A percentile compares a stretch with the other conserved stretches of the same genome.
These are phyloP conservation scores for Hanseniaspora singularis DNA, from an alignment of 805 yeast species.

Conservation along the genomic window DNA sequence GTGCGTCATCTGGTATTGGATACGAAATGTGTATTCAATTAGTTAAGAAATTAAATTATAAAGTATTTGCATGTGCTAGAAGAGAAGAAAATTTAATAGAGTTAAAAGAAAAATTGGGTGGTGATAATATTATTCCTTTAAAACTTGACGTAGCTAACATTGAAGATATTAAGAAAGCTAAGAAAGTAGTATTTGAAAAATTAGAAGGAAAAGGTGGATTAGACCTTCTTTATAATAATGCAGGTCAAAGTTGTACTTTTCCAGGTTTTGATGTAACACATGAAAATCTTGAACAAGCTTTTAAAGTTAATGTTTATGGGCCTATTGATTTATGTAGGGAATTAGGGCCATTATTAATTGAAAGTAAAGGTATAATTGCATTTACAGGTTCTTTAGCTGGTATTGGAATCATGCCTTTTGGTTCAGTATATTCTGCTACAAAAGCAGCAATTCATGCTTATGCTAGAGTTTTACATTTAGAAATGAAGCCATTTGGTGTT, in stretches of 20 bases:
- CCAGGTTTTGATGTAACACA: constrained; percentile 59
- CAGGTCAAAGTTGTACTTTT: constrained; percentile 62
- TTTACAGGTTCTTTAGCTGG: constrained; percentile 70
- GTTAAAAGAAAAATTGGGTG: constrained; percentile 26
- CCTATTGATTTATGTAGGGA: constrained; percentile 54
- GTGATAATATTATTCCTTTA: constrained; percentile 31
- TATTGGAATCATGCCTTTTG: constrained; percentile 55
- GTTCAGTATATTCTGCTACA: constrained; percentile 50
- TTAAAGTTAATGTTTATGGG: constrained; percentile 58
- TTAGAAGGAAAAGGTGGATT: constrained; percentile 38
- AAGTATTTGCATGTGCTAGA: constrained; percentile 66
- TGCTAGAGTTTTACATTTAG: constrained; percentile 50
- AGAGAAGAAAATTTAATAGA: constrained; percentile 44
- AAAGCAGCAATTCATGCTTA: constrained; percentile 71
- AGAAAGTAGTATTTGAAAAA: constrained; percentile 29
- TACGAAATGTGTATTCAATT: constrained; percentile 36
- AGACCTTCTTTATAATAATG: constrained; percentile 60
- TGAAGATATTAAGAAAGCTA: constrained; percentile 37
- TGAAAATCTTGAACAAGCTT: constrained; percentile 39
- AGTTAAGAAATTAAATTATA: constrained; percentile 39
- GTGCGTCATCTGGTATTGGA: constrained; percentile 53
- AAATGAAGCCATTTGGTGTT: constrained; percentile 61
- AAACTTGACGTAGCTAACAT: constrained; percentile 46
- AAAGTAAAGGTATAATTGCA: constrained; percentile 33
- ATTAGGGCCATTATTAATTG: constrained; percentile 42